Evolutionary conservation across 805 yeast genomes (phyloP), one percentile per base, ranked within the genome.

Genomic region (Lachancea meyersii): DNA sequence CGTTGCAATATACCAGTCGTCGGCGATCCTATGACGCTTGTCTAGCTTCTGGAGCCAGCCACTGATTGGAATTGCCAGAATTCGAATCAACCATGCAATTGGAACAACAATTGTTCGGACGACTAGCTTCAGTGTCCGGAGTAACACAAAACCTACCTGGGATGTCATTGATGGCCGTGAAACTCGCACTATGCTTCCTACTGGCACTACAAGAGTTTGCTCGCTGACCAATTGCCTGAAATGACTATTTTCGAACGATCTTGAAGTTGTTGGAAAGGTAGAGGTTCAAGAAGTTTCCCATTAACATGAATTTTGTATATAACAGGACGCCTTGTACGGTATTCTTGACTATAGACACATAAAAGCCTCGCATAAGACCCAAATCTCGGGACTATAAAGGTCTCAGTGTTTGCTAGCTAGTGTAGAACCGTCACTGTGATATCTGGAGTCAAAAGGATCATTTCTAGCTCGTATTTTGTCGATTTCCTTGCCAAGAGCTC

Each of bases 1-100:
- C 14, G 75, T 74, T 9, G 69, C 65, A 22, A 81, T 63, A 38
- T 71, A 61, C 34, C 75, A 51, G 60, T 84, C 94, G 31, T 80
- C 83, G 3, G 45, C 48, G 9, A 70, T 40, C 21, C 76, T 52
- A 43, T 68, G 62, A 35, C 50, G 55, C 18, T 53, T 48, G 40
- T 63, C 64, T 19, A 62, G 40, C 13, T 37, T 44, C 16, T 49
- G 49, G 13, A 58, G 35, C 27, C 48, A 44, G 9, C 45, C 40
- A 17, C 43, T 38, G 9, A 31, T 13, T 19, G 47, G 38, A 32
- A 47, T 9, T 43, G 46, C 26, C 37, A 51, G 11, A 21, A 33
- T 42, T 48, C 48, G 23, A 31, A 38, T 18, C 38, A 46, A 5
- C 45, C 61, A 55, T 11, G 40, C 40, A 3, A 56, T n/a, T 4